phyloP scores from a whole-genome alignment of 768 basidiomycete species.

The Phanerodontia chrysosporium region DNA sequence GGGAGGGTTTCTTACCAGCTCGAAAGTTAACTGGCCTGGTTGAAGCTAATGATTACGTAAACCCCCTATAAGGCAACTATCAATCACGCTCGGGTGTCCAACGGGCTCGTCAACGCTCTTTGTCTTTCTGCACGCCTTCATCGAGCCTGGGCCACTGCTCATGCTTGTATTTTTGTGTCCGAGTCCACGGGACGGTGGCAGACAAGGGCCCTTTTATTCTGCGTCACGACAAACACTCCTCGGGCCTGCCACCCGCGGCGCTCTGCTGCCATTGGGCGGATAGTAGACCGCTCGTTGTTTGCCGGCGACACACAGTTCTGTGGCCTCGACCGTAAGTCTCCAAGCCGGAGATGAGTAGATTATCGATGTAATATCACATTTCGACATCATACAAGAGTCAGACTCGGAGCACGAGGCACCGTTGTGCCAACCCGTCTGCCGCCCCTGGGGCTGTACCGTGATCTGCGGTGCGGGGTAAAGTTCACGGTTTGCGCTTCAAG shows the following conservation, averaged over 20 bases:
- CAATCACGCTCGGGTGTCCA: neutral
- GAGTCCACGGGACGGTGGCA: neutral
- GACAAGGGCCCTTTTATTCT: neutral
- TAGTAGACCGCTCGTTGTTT: neutral
- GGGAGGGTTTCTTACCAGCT: conserved; percentile 1
- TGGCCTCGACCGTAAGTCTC: neutral
- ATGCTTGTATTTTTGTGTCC: neutral
- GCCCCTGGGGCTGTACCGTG: neutral
- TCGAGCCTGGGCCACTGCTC: neutral
- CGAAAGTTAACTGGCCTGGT: conserved; percentile 4
- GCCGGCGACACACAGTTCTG: neutral
- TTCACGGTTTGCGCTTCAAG: neutral
- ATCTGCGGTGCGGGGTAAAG: conserved; percentile 5
- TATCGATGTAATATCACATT: conserved; percentile 1
- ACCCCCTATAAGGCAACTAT: neutral
- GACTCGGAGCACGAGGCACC: neutral
- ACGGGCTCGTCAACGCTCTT: neutral
- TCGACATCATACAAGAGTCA: neutral
- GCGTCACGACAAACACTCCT: neutral
- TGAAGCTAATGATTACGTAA: conserved; percentile 5
- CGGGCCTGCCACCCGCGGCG: neutral
- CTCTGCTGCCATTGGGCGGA: neutral
- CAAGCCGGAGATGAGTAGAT: conserved; percentile 6
- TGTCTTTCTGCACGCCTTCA: neutral
- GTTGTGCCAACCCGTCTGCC: neutral